phyloP scores from a whole-genome alignment of 768 basidiomycete species.

The Stropharia rugosoannulata region DNA sequence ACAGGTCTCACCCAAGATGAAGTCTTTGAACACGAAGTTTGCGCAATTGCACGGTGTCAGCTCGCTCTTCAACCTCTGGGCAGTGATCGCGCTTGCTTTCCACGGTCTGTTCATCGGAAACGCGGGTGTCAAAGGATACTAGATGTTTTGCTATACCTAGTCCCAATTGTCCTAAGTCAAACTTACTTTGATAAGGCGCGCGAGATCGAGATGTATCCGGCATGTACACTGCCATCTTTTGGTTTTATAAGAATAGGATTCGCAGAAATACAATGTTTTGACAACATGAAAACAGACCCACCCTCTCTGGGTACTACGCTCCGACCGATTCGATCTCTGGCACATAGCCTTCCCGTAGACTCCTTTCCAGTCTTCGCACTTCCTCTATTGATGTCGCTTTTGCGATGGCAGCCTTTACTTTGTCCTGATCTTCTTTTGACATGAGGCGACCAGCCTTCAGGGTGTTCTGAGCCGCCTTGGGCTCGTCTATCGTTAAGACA shows the following conservation, averaged over 20 bases:
- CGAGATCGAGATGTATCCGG: not conserved
- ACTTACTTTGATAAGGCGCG: not conserved
- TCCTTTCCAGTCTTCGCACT: constrained; percentile 79
- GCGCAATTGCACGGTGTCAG: constrained; percentile 67
- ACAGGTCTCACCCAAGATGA: constrained; percentile 70
- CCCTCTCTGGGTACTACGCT: constrained; percentile 41
- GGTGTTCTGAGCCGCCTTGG: constrained; percentile 52
- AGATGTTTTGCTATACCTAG: not conserved
- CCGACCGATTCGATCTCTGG: constrained; percentile 78
- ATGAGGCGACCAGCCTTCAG: constrained; percentile 83
- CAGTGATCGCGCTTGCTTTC: constrained; percentile 59
- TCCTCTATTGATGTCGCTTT: constrained; percentile 92
- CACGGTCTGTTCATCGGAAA: constrained; percentile 75
- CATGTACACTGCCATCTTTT: not conserved
- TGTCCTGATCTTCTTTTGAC: constrained; percentile 89
- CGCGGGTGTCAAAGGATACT: constrained; percentile 44
- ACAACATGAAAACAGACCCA: constrained; percentile 9
- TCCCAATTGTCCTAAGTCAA: not conserved
- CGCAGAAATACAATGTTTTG: constrained; percentile 13
- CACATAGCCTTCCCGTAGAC: constrained; percentile 80
- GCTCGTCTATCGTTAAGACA: constrained; percentile 72
- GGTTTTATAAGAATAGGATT: constrained; percentile 13
- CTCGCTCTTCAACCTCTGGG: constrained; percentile 61
- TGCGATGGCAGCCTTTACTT: constrained; percentile 84
- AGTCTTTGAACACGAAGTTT: constrained; percentile 65